Evolutionary conservation across 1,284 basidiomycete species (phyloP).

Genomic region (Sporisorium sorghi): DNA sequence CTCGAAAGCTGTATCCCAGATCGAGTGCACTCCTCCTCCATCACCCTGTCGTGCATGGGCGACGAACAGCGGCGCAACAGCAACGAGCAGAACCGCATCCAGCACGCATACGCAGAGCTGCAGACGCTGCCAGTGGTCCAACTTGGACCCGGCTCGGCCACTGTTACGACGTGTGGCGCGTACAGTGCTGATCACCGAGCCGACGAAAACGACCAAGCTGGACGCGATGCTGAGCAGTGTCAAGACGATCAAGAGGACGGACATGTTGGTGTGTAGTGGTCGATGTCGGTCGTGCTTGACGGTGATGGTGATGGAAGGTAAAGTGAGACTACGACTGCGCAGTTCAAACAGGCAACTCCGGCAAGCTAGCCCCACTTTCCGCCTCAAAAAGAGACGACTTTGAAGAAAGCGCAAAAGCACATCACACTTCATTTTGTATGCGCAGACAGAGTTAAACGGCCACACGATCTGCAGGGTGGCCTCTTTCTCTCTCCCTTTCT

Average conservation of each 20-base stretch:
- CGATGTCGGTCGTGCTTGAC: not conserved
- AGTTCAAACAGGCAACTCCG: too few species aligned
- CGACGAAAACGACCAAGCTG: slow-evolving; percentile 5
- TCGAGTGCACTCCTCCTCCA: not conserved
- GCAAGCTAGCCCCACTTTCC: not conserved
- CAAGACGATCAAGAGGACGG: not conserved
- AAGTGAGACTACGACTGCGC: too few species aligned
- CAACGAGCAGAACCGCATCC: slow-evolving; percentile 13
- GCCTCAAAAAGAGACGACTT: too few species aligned
- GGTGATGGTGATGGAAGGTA: not conserved
- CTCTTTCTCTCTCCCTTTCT: too few species aligned
- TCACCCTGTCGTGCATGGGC: not conserved
- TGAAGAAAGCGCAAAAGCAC: not conserved
- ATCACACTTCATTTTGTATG: slow-evolving; percentile 32
- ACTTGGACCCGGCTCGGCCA: not conserved
- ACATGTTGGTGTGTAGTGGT: slow-evolving; percentile 7
- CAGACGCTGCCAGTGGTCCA: not conserved
- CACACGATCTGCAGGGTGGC: not conserved
- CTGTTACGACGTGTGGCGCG: not conserved
- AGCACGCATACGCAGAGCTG: slow-evolving; percentile 7
- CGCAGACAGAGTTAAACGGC: slow-evolving; percentile 6
- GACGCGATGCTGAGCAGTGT: slow-evolving; percentile 9
- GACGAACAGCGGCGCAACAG: slow-evolving; percentile 13
- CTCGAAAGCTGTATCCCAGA: slow-evolving; percentile 15
- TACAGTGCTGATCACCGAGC: not conserved